A percentile compares a stretch with the other conserved stretches of the same genome.
Evolutionary conservation across 768 basidiomycete genomes (phyloP).

Genomic region (Collybiopsis confluens): DNA sequence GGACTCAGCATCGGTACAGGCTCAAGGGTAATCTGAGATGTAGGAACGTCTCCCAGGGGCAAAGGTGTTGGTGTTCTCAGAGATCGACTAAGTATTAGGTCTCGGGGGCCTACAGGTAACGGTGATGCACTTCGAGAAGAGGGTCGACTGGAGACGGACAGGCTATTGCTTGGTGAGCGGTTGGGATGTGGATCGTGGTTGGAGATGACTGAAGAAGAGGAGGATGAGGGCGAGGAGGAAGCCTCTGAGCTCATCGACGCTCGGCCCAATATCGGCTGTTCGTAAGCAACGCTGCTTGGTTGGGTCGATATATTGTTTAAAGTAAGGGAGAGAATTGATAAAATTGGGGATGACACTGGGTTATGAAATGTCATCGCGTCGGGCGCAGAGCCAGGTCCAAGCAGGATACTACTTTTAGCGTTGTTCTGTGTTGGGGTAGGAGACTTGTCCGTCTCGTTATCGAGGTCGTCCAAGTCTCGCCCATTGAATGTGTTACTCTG

Average conservation of each 20-base stretch:
- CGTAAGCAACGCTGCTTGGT: not conserved
- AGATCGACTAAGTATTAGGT: not conserved
- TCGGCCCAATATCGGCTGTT: too few species aligned
- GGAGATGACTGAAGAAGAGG: not conserved
- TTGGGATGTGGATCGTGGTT: too few species aligned
- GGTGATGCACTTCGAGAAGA: too few species aligned
- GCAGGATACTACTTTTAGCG: too few species aligned
- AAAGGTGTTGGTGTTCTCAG: too few species aligned
- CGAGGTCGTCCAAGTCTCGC: too few species aligned
- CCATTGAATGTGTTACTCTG: too few species aligned
- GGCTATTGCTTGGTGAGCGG: too few species aligned
- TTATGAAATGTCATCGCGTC: not conserved
- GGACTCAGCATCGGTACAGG: not conserved
- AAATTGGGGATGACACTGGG: not conserved
- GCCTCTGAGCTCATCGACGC: not conserved
- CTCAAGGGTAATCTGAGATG: not conserved
- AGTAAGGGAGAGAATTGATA: constrained; percentile 2
- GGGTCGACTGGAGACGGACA: too few species aligned
- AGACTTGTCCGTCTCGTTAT: too few species aligned
- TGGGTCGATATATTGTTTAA: not conserved
- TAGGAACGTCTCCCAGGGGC: not conserved
- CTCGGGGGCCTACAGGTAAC: constrained; percentile 1
- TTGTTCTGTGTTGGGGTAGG: too few species aligned
- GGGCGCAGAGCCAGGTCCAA: not conserved
- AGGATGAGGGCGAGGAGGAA: not conserved